These are phyloP conservation scores for Barnettozyma vustinii DNA, from an alignment of 805 yeast genomes.

Conservation along the genomic window DNA sequence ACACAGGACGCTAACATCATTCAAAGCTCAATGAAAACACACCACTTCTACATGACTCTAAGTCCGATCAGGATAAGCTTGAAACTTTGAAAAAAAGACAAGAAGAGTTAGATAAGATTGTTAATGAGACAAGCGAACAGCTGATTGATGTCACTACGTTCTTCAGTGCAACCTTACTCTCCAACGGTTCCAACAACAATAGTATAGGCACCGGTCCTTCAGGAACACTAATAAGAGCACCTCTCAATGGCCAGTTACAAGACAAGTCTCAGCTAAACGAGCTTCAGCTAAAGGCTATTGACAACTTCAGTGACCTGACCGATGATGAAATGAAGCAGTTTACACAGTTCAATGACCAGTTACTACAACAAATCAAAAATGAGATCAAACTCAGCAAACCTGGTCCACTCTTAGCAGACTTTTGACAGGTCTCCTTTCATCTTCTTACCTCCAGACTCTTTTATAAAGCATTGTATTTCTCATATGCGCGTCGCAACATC, in stretches of 20 bases:
- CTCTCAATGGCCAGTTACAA: slow-evolving; percentile 12
- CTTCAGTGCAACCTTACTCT: slow-evolving; percentile 7
- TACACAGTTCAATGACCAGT: slow-evolving; percentile 11
- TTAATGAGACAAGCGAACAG: slow-evolving; percentile 33
- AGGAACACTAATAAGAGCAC: slow-evolving; percentile 5
- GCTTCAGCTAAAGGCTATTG: slow-evolving; percentile 7
- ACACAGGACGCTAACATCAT: slow-evolving; percentile 22
- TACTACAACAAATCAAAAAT: slow-evolving; percentile 11
- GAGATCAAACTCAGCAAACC: slow-evolving; percentile 11
- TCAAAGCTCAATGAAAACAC: slow-evolving; percentile 32
- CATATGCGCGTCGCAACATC: too few relatives aligned
- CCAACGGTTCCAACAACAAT: background rate
- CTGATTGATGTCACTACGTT: slow-evolving; percentile 22
- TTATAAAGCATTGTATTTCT: background rate
- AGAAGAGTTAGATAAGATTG: slow-evolving; percentile 41
- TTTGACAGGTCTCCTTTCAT: background rate
- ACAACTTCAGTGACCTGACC: slow-evolving; percentile 4
- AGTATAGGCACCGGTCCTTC: background rate
- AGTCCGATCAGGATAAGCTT: slow-evolving; percentile 20
- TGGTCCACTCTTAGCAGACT: slow-evolving; percentile 21
- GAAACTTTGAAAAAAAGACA: slow-evolving; percentile 31
- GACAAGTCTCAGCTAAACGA: slow-evolving; percentile 4
- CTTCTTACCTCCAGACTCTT: background rate
- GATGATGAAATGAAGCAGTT: slow-evolving; percentile 8
- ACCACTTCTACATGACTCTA: slow-evolving; percentile 23